Evolutionary conservation across 2,329 filamentous ascomycete species (phyloP), one percentile per base, ranked within the genome.

Genomic region (Graphilbum sp.): DNA sequence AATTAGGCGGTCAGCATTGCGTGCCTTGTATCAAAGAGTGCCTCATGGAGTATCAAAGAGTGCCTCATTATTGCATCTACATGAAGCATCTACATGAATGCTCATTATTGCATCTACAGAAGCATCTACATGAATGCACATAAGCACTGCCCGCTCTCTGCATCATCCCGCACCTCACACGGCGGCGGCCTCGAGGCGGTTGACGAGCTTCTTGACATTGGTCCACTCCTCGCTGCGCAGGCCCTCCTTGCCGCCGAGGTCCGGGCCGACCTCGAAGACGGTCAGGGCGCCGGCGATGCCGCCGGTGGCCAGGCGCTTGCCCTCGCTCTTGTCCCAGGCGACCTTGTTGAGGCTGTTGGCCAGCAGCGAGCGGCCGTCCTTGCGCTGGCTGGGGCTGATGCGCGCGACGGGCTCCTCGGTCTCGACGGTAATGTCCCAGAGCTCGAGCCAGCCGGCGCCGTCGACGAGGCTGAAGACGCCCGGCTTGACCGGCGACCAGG

Each of bases 391-490:
- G 1, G 86, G 86, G 37, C 73, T 73, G 47, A 86, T 79, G 46
- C 79, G 79, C 36, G 84, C 81, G 1, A 92, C 75, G 0, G 90
- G 90, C 34, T 96, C 84, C 60, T 98, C 90, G 1, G 81, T 86
- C 57, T 95, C 87, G 17, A 87, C 71, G 12, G 83, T 88, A 37
- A 98, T 72, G 53, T 98, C 92, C 84, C 90, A 98, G 36, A 98
- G 68, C 59, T 98, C 92, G 16, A 98, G 66, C 57, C 77, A 82
- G 23, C 90, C 92, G 3, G 83, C 84, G 25, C 90, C 90, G 49
- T 98, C 92, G 3, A 96, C 90, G 17, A 93, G 74, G 2, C 84
- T 85, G 58, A 98, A 98, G 9, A 98, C 83, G 29, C 86, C 87
- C 0, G 90, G 90, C 54, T 90, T 88, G 46, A 90, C 73, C 0